phyloP scores from a whole-genome alignment of 257 asterid species.

The Fraxinus quadrangulata region DNA sequence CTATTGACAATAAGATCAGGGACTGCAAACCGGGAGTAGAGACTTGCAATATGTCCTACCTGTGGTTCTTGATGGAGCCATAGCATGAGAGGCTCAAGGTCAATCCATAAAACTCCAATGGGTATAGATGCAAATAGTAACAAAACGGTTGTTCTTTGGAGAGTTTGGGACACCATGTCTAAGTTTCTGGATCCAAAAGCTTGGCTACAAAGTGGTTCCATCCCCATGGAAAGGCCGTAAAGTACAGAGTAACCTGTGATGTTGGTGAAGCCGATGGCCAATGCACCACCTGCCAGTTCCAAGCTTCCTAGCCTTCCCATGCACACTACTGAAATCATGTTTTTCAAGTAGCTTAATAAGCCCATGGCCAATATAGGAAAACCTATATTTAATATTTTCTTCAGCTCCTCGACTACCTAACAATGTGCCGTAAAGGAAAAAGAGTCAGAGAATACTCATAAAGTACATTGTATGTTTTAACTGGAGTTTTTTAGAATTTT shows the following conservation, averaged over 20 bases:
- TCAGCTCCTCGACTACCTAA: slow-evolving; percentile 74
- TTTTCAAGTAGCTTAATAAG: slow-evolving; percentile 68
- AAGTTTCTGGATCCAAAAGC: slow-evolving; percentile 86
- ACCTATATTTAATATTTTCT: slow-evolving; percentile 58
- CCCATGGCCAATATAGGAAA: slow-evolving; percentile 81
- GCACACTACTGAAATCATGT: slow-evolving; percentile 83
- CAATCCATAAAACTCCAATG: slow-evolving; percentile 72
- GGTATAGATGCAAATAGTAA: slow-evolving; percentile 71
- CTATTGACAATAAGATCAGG: slow-evolving; percentile 87
- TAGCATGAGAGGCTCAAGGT: slow-evolving; percentile 75
- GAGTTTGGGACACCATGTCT: slow-evolving; percentile 49
- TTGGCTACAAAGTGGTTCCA: slow-evolving; percentile 95
- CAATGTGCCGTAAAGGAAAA: slow-evolving; percentile 16
- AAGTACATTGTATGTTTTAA: slow-evolving; percentile 15
- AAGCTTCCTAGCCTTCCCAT: slow-evolving; percentile 90
- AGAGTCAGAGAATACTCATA: slow-evolving; percentile 22
- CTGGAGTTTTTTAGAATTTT: slow-evolving; percentile 32
- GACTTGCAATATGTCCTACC: slow-evolving; percentile 66
- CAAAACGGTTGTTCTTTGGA: slow-evolving; percentile 65
- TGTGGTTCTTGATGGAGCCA: slow-evolving; percentile 78
- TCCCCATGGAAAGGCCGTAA: slow-evolving; percentile 88
- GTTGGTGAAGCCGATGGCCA: slow-evolving; percentile 97
- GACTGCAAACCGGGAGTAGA: slow-evolving; percentile 64
- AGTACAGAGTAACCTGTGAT: slow-evolving; percentile 93
- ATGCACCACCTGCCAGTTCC: slow-evolving; percentile 94